Conservation (phyloP, 768 basidiomycete species). For the Exidia glandulosa region DNA sequence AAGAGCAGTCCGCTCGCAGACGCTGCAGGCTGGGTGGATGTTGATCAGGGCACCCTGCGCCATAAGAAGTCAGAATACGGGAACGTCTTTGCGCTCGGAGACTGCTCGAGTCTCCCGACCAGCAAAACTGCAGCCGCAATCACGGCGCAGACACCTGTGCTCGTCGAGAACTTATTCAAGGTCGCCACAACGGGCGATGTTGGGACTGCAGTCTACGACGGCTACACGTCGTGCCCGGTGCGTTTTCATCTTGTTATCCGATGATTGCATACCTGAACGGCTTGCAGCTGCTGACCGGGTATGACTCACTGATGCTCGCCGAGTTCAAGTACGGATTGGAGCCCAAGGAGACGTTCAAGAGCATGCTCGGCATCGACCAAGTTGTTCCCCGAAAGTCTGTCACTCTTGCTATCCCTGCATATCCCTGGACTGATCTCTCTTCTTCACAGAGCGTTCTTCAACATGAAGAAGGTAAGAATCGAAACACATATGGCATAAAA, state of each 20-base stretch:
- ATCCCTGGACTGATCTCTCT: neutral
- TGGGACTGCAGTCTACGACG: slow-evolving; percentile 65
- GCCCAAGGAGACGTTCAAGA: slow-evolving; percentile 77
- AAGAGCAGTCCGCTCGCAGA: slow-evolving; percentile 72
- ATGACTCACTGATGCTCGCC: slow-evolving; percentile 50
- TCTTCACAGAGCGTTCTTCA: slow-evolving; percentile 58
- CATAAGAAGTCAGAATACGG: slow-evolving; percentile 68
- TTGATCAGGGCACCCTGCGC: slow-evolving; percentile 69
- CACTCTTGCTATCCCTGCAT: neutral
- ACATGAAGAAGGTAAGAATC: slow-evolving; percentile 63
- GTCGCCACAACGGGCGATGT: slow-evolving; percentile 64
- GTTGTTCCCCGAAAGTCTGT: slow-evolving; percentile 58
- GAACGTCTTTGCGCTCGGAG: slow-evolving; percentile 88
- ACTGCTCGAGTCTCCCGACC: slow-evolving; percentile 84
- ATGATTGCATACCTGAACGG: slow-evolving; percentile 29
- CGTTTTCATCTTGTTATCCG: slow-evolving; percentile 28
- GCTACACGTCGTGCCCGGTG: slow-evolving; percentile 83
- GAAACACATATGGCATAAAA: neutral
- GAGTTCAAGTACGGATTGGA: slow-evolving; percentile 91
- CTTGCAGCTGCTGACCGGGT: slow-evolving; percentile 18
- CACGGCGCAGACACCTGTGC: slow-evolving; percentile 80
- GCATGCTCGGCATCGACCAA: slow-evolving; percentile 56
- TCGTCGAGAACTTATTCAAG: slow-evolving; percentile 79
- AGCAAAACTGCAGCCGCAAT: slow-evolving; percentile 96
- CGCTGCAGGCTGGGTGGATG: slow-evolving; percentile 79